Base-by-base conservation (phyloP, 352 stramenopile genomes). In the Thalassiosira mediterranea region DNA sequence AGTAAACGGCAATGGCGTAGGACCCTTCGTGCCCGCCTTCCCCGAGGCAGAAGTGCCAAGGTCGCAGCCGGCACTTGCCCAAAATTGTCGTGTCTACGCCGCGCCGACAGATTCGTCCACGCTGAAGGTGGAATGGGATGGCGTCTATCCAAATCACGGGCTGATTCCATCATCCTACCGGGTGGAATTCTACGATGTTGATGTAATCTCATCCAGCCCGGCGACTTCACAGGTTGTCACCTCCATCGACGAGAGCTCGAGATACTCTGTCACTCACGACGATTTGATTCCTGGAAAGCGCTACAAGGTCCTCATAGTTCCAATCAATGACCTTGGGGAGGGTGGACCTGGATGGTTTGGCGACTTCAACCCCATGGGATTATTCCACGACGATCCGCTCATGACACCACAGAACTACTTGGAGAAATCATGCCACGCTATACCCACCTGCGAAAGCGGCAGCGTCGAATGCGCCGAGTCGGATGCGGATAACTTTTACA, bases 81-180 rank as follows among this genome's bases (percentile, higher is more conserved):
- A 79, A 38, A 79, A 77, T n/a, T 95, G 96, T 34, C 76, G 71
- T 0, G 94, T 97, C 3, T 94, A 88, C 7, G 96, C 94, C 38
- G 88, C 97, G 25, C 84, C 83, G 0, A 78, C 78, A 10, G 90
- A 96, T 31, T 90, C 84, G 1, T 94, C 91, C 8, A 85, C 83
- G 4, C 76, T 98, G 0, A 93, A 93, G 13, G 86, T 98, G 19
- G 90, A 90, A 53, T 98, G 95, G 95, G 78, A 93, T 47, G 66
- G 64, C 1, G 68, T 76, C 23, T 42, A 69, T 40, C 78, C 78
- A 13, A 63, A 76, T 75, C 66, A 81, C 42, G 78, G 78, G 5
- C 34, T 74, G 65, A 13, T 31, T 62, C 78, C 78, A 42, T 72
- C 68, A 38, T 70, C 62, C 0, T 86, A 86, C 38, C 64, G 49